Base-by-base conservation (phyloP, 2,329 filamentous ascomycete species). In the Macrophomina pseudophaseolina region DNA sequence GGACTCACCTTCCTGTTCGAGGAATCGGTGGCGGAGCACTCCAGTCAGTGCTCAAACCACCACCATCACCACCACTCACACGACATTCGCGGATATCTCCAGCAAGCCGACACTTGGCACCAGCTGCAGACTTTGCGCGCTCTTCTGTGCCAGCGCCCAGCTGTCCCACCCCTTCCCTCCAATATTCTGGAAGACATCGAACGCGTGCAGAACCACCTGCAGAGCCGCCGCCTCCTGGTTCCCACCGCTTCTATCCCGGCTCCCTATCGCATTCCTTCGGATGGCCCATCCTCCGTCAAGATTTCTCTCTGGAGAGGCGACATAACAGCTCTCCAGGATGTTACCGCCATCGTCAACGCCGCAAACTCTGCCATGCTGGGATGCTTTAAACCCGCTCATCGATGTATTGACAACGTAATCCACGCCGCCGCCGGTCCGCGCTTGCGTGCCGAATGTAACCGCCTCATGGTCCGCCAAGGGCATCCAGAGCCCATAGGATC, bases 371-470 rank as follows among this genome's bases (percentile, higher is more conserved):
- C 71, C 11, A 70, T 78, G 66, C 71, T 79, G 2, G 78, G 76
- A 0, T 79, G 77, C 68, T 79, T 79, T 65, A 72, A 73, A 62
- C 74, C 76, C 0, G 68, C 64, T 1, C 76, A 78, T 56, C 71
- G 68, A 18, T 79, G 77, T 60, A 79, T 79, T 59, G 77, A 79
- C 68, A 78, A 78, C 58, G 72, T 74, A 1, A 79, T 79, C 49
- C 76, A 79, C 65, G 69, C 72, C 0, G 69, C 67, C 23, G 75
- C 76, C 0, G 76, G 75, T 0, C 76, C 76, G 3, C 69, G 72
- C 12, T 65, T 79, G 5, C 71, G 78, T 28, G 66, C 74, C 7
- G 74, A 73, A 60, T 79, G 76, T 62, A 67, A 67, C 51, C 68
- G 69, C 1, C 64, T 73, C 16, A 76, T 77, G 71, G 63, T 63